Conservation (phyloP, 164 flowering plant species). For the Sedum album region DNA sequence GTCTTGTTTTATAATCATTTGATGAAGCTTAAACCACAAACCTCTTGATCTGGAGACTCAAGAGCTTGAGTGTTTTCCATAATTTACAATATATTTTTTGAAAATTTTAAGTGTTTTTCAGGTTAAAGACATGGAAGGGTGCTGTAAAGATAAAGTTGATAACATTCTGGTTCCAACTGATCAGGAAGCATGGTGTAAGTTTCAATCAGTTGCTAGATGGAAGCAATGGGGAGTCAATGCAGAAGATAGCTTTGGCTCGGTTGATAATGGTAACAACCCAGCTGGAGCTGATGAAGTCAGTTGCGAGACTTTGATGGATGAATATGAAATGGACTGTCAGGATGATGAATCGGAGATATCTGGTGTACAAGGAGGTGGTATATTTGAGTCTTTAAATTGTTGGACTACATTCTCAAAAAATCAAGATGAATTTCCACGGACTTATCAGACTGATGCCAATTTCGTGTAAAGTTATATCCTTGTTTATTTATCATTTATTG, state of each 20-base stretch:
- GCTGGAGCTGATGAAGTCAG: background rate
- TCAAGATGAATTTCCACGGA: background rate
- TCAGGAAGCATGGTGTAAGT: background rate
- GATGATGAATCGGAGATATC: background rate
- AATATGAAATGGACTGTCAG: background rate
- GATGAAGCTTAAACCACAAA: too few species aligned
- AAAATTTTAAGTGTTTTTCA: background rate
- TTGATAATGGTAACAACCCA: too few species aligned
- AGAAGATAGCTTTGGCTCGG: background rate
- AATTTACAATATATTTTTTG: too few species aligned
- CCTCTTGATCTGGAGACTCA: too few species aligned
- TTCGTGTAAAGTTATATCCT: background rate
- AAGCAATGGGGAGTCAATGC: background rate
- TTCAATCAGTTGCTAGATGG: background rate
- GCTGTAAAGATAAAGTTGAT: background rate
- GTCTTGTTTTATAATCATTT: too few species aligned
- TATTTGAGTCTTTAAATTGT: background rate
- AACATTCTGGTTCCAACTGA: background rate
- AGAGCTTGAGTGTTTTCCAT: too few species aligned
- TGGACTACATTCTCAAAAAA: background rate
- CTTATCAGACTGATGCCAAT: background rate
- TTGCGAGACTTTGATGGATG: background rate
- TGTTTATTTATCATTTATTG: background rate
- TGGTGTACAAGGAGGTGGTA: slow-evolving; percentile 1
- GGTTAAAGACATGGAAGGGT: background rate